Conservation (phyloP, 768 basidiomycete species). For the Amanita thiersii region DNA sequence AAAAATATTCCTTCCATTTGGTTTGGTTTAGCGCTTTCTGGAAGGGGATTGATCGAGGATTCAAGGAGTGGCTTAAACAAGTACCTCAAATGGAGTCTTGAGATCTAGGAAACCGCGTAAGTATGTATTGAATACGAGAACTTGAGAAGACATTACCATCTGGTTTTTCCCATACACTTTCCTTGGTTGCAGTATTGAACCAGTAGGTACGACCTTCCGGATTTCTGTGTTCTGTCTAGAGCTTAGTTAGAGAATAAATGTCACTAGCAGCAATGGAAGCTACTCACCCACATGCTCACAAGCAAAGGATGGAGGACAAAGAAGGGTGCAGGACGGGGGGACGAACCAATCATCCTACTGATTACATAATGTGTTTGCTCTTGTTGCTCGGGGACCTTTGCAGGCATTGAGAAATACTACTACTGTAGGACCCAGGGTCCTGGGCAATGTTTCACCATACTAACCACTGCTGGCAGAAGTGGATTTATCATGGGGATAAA, state of each 20-base stretch:
- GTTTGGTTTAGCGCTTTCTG: constrained; percentile 78
- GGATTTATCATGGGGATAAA: too few species aligned
- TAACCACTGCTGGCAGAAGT: too few species aligned
- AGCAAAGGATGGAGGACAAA: too few species aligned
- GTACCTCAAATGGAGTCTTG: constrained; percentile 87
- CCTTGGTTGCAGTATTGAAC: constrained; percentile 84
- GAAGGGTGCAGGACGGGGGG: too few species aligned
- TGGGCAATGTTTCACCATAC: too few species aligned
- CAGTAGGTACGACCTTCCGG: constrained; percentile 97
- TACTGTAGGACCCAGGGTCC: too few species aligned
- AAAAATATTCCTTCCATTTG: constrained; percentile 95
- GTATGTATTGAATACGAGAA: background rate
- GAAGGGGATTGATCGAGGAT: constrained; percentile 11
- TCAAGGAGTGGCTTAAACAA: constrained; percentile 6
- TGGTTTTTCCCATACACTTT: constrained; percentile 98
- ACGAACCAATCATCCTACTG: too few species aligned
- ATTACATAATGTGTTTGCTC: too few species aligned
- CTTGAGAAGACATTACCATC: constrained; percentile 48
- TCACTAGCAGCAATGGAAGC: background rate
- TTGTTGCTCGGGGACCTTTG: too few species aligned
- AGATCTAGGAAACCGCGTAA: constrained; percentile 43
- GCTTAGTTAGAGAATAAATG: constrained; percentile 1
- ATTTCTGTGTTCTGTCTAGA: constrained; percentile 87
- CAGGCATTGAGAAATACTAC: too few species aligned
- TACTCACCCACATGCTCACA: background rate